Conservation (phyloP, 768 basidiomycete species). For the Russula ochroleuca region DNA sequence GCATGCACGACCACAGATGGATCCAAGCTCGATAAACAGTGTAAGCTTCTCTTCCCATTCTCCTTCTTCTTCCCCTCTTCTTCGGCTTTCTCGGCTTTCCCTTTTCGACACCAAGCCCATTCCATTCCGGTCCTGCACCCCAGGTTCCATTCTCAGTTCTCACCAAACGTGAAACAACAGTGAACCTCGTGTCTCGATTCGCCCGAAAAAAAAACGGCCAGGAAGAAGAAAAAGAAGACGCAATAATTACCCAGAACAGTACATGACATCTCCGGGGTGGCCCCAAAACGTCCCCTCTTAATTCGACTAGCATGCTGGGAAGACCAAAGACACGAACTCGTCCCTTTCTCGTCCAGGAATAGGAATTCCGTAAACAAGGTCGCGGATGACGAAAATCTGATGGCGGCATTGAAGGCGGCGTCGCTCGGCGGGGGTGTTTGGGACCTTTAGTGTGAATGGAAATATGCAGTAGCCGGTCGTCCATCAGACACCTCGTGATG, state of each 20-base stretch:
- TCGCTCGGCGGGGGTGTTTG: not conserved
- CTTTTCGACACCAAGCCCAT: not conserved
- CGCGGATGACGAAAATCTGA: not conserved
- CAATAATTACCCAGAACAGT: too few relatives aligned
- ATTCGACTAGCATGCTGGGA: not conserved
- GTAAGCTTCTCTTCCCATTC: too few relatives aligned
- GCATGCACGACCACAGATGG: too few relatives aligned
- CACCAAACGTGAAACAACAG: too few relatives aligned
- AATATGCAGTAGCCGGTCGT: too few relatives aligned
- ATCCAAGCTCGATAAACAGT: too few relatives aligned
- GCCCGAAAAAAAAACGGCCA: too few relatives aligned
- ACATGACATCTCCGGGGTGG: too few relatives aligned
- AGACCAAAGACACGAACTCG: not conserved
- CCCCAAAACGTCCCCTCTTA: too few relatives aligned
- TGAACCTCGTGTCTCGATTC: too few relatives aligned
- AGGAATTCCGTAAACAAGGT: not conserved
- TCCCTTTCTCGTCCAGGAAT: not conserved
- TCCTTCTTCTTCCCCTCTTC: too few relatives aligned
- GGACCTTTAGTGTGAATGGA: not conserved
- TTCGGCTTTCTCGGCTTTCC: not conserved
- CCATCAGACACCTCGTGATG: not conserved
- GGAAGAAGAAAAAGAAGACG: too few relatives aligned
- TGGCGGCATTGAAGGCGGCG: not conserved
- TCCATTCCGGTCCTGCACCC: not conserved
- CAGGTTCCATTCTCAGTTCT: not conserved